These are phyloP conservation scores for Fusarium neocosmosporiellum DNA, from an alignment of 2,329 filamentous ascomycete genomes.

Conservation along the genomic window DNA sequence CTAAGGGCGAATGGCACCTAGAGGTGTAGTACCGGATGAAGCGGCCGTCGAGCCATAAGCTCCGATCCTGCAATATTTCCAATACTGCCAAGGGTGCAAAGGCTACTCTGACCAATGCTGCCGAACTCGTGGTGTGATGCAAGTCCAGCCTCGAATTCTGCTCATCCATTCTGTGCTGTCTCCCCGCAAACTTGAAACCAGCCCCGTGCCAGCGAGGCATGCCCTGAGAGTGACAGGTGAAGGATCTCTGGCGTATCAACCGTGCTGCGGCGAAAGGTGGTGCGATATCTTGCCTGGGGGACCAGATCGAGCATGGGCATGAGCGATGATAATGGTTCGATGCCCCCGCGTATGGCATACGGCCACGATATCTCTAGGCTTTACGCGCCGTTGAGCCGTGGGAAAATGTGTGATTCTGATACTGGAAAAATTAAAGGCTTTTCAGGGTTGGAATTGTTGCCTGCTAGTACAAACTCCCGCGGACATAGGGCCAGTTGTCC, in stretches of 20 bases:
- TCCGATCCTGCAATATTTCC: slow-evolving; percentile 14
- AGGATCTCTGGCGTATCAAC: slow-evolving; percentile 24
- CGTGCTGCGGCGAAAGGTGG: slow-evolving; percentile 33
- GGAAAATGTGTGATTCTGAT: slow-evolving; percentile 5
- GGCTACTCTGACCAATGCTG: slow-evolving; percentile 18
- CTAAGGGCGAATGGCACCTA: slow-evolving; percentile 55
- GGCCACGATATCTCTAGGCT: neutral
- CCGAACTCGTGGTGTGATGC: slow-evolving; percentile 30
- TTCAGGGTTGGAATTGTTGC: slow-evolving; percentile 10
- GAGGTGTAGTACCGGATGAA: slow-evolving; percentile 17
- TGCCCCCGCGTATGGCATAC: slow-evolving; percentile 21
- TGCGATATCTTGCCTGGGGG: slow-evolving; percentile 33
- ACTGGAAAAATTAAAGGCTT: neutral
- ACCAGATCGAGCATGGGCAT: slow-evolving; percentile 35
- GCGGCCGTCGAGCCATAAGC: slow-evolving; percentile 3
- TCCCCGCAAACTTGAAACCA: slow-evolving; percentile 36
- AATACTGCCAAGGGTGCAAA: slow-evolving; percentile 17
- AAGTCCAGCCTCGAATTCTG: slow-evolving; percentile 8
- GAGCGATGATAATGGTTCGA: slow-evolving; percentile 36
- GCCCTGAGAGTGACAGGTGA: slow-evolving; percentile 19
- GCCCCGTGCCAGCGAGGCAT: slow-evolving; percentile 10
- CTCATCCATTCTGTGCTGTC: slow-evolving; percentile 9
- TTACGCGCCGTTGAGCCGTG: neutral
- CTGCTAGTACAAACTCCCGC: slow-evolving; percentile 1
- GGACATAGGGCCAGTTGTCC: slow-evolving; percentile 2